Evolutionary conservation across 768 basidiomycete species (phyloP).

Genomic region (Sporobolomyces pararoseus): DNA sequence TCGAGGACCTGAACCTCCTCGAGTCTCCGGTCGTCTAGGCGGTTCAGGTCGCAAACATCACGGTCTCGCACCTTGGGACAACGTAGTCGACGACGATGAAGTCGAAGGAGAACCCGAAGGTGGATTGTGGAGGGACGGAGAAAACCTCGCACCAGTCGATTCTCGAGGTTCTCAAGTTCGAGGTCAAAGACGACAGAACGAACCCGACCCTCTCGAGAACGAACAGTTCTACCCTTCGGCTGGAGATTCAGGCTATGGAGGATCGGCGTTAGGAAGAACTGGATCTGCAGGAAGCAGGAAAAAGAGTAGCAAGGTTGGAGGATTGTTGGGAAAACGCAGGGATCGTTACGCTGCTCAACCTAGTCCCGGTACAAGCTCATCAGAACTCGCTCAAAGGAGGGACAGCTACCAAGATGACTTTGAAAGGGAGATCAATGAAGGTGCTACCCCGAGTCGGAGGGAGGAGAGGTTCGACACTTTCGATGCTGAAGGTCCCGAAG

Average conservation of each 20-base stretch:
- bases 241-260: constrained; percentile 10
- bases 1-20: constrained; percentile 31
- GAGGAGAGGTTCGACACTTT: constrained; percentile 34
- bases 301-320: constrained; percentile 20
- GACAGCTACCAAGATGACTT: constrained; percentile 39
- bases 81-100: constrained; percentile 33
- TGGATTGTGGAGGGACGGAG: constrained; percentile 11
- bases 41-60: constrained; percentile 10
- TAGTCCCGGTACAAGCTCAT: constrained; percentile 8
- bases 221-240: constrained; percentile 37
- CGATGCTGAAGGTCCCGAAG: constrained; percentile 33
- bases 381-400: constrained; percentile 14
- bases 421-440: constrained; percentile 39
- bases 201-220: constrained; percentile 28
- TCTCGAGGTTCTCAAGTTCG: not conserved
- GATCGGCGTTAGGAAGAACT: not conserved
- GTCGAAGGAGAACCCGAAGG: constrained; percentile 30
- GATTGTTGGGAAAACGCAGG: constrained; percentile 15
- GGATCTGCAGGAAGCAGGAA: constrained; percentile 20
- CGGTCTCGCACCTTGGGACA: constrained; percentile 36
- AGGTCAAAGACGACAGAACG: not conserved
- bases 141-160: constrained; percentile 14
- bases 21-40: not conserved
- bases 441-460: not conserved
- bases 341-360: constrained; percentile 14